Percentiles rank a stretch among this genome's conserved stretches.
Evolutionary conservation across 164 flowering plant genomes (phyloP).

Genomic region (Litsea cubeba): DNA sequence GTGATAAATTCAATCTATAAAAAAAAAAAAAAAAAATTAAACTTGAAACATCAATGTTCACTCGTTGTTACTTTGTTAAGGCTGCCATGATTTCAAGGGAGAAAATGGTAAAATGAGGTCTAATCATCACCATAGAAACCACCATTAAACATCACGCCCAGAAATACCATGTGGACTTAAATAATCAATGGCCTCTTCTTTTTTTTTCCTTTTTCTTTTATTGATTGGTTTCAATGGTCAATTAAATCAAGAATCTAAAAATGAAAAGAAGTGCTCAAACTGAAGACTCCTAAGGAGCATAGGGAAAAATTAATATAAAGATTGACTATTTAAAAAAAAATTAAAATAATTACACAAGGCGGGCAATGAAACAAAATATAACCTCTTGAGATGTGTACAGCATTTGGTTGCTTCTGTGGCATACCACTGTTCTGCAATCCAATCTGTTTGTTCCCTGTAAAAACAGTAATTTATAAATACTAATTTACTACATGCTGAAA

Average conservation of each 20-base stretch:
- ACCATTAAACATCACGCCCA: not conserved
- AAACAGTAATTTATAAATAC: not conserved
- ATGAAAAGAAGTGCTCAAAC: not conserved
- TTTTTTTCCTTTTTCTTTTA: too few relatives aligned
- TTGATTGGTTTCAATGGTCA: too few relatives aligned
- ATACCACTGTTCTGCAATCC: conserved; percentile 4
- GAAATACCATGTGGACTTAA: not conserved
- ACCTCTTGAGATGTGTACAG: conserved; percentile 12
- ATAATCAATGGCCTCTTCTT: not conserved
- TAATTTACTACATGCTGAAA: not conserved
- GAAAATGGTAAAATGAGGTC: not conserved
- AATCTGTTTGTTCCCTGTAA: conserved; percentile 5
- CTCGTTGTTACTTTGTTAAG: not conserved
- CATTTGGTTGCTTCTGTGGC: conserved; percentile 4
- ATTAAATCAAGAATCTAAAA: too few relatives aligned
- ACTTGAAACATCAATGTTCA: not conserved
- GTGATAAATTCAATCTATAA: not conserved
- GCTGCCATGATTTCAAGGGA: not conserved
- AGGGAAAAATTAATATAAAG: not conserved
- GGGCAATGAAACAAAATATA: not conserved
- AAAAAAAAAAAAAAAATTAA: not conserved
- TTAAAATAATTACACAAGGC: not conserved
- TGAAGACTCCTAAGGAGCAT: not conserved
- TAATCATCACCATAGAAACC: not conserved
- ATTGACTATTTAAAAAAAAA: not conserved